Evolutionary conservation across 2,329 filamentous ascomycete genomes (phyloP), one percentile per base, ranked within the genome.

Genomic region (Fusarium miscanthi): DNA sequence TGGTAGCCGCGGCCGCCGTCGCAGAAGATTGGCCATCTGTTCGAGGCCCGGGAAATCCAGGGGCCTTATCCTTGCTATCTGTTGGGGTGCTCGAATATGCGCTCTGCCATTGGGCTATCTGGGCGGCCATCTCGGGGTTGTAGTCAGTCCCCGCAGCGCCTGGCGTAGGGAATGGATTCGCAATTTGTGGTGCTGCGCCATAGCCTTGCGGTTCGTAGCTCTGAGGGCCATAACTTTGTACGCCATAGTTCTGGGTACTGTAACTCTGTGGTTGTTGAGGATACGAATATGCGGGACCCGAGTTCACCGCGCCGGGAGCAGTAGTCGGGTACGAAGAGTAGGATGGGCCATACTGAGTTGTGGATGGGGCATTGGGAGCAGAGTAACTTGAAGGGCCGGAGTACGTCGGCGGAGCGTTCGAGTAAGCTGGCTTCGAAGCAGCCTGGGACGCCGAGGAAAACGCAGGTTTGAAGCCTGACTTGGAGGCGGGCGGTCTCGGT

Each of bases 31-130:
- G 84, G 3, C 84, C 80, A 60, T 79, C 74, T 40, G 75, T 61
- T 42, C 78, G 79, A 66, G 81, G 73, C 60, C 78, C 75, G 12
- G 78, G 77, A 38, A 70, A 71, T n/a, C 79, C 71, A 40, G 76
- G 58, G 13, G 76, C 69, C 30, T 79, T 80, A 62, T 85, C 62
- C 72, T 76, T 78, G 58, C 78, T 79, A n/a, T 81, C 74, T 40
- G 80, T 79, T 16, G 87, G 84, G 54, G 92, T 91, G 75, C 86
- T 87, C 71, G 90, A 89, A 82, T 97, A 97, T 31, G 94, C 94
- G 82, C 92, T 95, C 82, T 97, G 94, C 94, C 95, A 98, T 82
- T 97, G 93, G 53, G 95, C 94, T 69, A 98, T 95, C 81, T 97
- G 94, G 35, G 94, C 94, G 64, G 96, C 94, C 85, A 94, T 92